Evolutionary conservation across 495 filamentous ascomycete species (phyloP).

Genomic region (Xylaria nigripes): DNA sequence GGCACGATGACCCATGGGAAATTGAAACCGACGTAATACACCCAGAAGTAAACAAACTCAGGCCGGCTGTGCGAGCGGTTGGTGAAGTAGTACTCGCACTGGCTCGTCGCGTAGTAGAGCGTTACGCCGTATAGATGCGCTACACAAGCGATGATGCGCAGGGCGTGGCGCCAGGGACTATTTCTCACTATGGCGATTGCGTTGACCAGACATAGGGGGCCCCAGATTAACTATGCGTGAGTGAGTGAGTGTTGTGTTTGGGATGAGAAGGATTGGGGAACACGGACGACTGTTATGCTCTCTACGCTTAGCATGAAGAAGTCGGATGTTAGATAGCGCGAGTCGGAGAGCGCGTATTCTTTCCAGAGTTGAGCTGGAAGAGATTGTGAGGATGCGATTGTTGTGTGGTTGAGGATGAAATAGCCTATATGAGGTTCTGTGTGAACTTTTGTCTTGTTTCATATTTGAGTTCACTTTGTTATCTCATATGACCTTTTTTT

Average conservation of each 20-base stretch:
- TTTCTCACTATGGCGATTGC: constrained; percentile 50
- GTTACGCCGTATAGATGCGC: constrained; percentile 81
- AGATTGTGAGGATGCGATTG: constrained; percentile 30
- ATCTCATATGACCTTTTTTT: too few species aligned
- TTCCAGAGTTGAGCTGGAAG: constrained; percentile 81
- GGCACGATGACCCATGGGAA: constrained; percentile 80
- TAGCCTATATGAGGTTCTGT: constrained; percentile 54
- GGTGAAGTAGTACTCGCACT: constrained; percentile 54
- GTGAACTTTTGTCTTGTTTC: too few species aligned
- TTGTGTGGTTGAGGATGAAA: constrained; percentile 57
- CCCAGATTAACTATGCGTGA: constrained; percentile 50
- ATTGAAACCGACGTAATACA: constrained; percentile 83
- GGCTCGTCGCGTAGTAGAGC: constrained; percentile 77
- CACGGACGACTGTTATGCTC: constrained; percentile 65
- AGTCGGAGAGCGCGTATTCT: constrained; percentile 78
- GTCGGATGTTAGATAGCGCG: constrained; percentile 70
- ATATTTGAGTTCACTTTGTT: too few species aligned
- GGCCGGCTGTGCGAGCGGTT: constrained; percentile 60
- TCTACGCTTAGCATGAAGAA: constrained; percentile 80
- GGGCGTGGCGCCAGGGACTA: constrained; percentile 55
- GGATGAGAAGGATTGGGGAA: neutral
- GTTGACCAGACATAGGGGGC: constrained; percentile 66
- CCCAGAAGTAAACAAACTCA: constrained; percentile 77
- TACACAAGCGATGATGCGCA: constrained; percentile 64
- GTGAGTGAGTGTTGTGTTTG: neutral